These are phyloP conservation scores for Neoboletus brunneissimus DNA, from an alignment of 768 basidiomycete genomes.

Conservation along the genomic window DNA sequence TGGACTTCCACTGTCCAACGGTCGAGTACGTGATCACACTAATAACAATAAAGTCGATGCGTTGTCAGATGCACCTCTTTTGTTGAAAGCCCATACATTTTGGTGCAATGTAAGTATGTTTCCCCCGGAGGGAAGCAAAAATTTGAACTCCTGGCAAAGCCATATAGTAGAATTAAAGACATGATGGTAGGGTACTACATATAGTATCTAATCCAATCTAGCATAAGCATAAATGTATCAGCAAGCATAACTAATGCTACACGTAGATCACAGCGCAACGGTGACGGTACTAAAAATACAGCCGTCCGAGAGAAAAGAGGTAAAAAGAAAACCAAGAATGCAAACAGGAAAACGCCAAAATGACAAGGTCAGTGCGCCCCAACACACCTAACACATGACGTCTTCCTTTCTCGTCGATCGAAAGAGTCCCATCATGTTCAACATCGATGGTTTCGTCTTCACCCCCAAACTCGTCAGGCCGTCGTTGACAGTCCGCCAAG, in stretches of 20 bases:
- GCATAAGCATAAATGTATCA: not conserved
- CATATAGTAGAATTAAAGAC: not conserved
- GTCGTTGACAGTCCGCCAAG: constrained; percentile 5
- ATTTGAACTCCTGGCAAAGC: not conserved
- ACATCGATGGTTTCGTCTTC: constrained; percentile 24
- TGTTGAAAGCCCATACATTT: too few relatives aligned
- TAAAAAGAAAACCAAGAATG: not conserved
- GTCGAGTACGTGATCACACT: too few relatives aligned
- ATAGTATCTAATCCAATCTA: not conserved
- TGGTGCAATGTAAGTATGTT: too few relatives aligned
- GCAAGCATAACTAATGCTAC: not conserved
- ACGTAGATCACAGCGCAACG: not conserved
- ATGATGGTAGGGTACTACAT: not conserved
- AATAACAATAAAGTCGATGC: too few relatives aligned
- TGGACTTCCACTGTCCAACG: too few relatives aligned
- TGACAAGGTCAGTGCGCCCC: not conserved
- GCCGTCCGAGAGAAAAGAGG: not conserved
- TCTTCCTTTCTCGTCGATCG: constrained; percentile 26
- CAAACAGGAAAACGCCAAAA: not conserved
- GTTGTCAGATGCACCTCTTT: too few relatives aligned
- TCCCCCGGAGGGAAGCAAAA: too few relatives aligned
- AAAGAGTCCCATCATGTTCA: constrained; percentile 33
- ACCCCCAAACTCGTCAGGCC: constrained; percentile 9
- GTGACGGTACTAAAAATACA: not conserved
- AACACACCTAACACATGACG: not conserved